These are phyloP conservation scores for Cryptosporidium sp. DNA, from an alignment of 169 alveolate species.

Conservation along the genomic window DNA sequence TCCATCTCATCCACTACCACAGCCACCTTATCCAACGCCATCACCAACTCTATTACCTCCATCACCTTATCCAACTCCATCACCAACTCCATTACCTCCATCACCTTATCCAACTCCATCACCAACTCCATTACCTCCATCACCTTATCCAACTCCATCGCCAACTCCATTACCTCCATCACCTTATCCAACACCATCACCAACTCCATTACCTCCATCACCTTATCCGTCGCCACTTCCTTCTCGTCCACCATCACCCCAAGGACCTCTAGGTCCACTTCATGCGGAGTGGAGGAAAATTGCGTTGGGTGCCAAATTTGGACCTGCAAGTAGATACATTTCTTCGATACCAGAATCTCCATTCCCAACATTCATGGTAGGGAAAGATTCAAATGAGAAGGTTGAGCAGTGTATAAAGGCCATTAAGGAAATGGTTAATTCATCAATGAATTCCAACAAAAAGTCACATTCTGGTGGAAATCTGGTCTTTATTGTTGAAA, in stretches of 20 bases:
- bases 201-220: background rate
- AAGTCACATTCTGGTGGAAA: background rate
- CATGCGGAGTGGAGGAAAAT: constrained; percentile 3
- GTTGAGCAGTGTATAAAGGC: constrained; percentile 20
- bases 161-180: background rate
- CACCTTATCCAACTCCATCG: background rate
- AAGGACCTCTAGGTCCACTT: background rate
- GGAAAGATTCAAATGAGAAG: constrained; percentile 15
- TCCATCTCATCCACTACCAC: background rate
- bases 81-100: background rate
- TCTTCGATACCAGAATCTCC: constrained; percentile 34
- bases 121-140: background rate
- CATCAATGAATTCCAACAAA: background rate
- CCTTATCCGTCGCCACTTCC: background rate
- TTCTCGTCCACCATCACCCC: background rate
- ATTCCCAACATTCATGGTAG: constrained; percentile 18
- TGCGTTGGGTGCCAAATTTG: background rate
- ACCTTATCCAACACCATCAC: background rate
- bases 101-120: background rate
- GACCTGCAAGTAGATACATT: constrained; percentile 9
- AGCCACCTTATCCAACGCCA: background rate
- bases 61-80: background rate
- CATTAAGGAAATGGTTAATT: constrained; percentile 21
- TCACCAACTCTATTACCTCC: too few species aligned
- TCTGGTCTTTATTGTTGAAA: background rate